These are phyloP conservation scores for Calonectria multiphialidica DNA, from an alignment of 2,329 filamentous ascomycete species.

Conservation along the genomic window DNA sequence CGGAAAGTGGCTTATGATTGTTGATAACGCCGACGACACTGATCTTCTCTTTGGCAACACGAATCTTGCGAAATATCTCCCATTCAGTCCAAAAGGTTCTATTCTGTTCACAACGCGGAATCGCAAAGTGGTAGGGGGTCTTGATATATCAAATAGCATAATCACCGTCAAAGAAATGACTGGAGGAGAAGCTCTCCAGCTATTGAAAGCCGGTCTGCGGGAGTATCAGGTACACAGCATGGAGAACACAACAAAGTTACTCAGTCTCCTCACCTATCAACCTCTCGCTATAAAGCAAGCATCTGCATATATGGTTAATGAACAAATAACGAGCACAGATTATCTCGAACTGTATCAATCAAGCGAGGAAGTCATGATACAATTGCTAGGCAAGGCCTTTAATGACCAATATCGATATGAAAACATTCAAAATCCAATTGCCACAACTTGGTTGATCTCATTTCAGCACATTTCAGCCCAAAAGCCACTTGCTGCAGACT, in stretches of 20 bases:
- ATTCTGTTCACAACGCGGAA: slow-evolving; percentile 40
- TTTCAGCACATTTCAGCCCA: slow-evolving; percentile 45
- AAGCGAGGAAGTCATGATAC: slow-evolving; percentile 33
- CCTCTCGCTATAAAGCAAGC: slow-evolving; percentile 53
- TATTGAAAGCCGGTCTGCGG: slow-evolving; percentile 37
- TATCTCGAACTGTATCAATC: slow-evolving; percentile 43
- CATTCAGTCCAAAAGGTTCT: slow-evolving; percentile 27
- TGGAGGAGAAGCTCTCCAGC: slow-evolving; percentile 30
- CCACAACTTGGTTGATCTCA: slow-evolving; percentile 50
- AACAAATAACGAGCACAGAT: slow-evolving; percentile 34
- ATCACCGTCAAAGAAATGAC: slow-evolving; percentile 35
- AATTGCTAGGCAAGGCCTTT: slow-evolving; percentile 47
- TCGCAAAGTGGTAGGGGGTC: neutral
- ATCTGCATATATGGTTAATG: slow-evolving; percentile 50
- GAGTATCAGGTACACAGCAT: slow-evolving; percentile 34
- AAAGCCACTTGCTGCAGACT: slow-evolving; percentile 41
- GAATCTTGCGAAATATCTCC: slow-evolving; percentile 44
- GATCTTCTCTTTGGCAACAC: slow-evolving; percentile 42
- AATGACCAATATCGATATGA: slow-evolving; percentile 44
- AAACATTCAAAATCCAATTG: slow-evolving; percentile 41
- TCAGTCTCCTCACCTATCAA: slow-evolving; percentile 46
- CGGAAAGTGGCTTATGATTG: slow-evolving; percentile 55
- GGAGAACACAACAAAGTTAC: slow-evolving; percentile 34
- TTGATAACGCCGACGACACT: slow-evolving; percentile 59
- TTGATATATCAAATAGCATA: slow-evolving; percentile 28